Evolutionary conservation across 371 early-diverging fungal genomes (phyloP), one percentile per base, ranked within the genome.

Genomic region (Phascolomyces articulosus): DNA sequence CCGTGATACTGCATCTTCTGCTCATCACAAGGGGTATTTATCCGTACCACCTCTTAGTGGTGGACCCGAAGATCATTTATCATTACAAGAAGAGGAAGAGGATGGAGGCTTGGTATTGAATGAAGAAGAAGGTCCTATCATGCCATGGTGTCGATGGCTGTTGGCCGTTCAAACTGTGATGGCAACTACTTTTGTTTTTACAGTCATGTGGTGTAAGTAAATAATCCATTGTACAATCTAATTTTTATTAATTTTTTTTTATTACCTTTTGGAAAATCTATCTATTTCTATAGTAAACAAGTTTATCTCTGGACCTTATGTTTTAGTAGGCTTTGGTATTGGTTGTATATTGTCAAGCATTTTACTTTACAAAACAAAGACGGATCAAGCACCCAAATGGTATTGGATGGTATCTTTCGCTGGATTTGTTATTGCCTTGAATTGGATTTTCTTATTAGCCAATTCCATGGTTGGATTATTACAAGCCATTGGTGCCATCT

Each of bases 401-500:
- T 65, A 72, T 31, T 76, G 78, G 72, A 63, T 82, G 53, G 62
- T 90, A 0, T 85, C 89, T 10, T 82, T 87, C 71, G 77, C 85
- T 1, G 95, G 95, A 7, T 93, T 95, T 64, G 55, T 84, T 10
- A 77, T 88, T 26, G 88, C 91, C 2, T 77, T 95, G 40, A 78
- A 81, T 6, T 95, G 95, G 95, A 91, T 95, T 24, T 92, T 87
- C 65, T 62, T 93, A 27, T 72, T 92, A 7, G 93, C 93, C 2
- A 92, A 90, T 65, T 91, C 90, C 60, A 90, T 95, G 64, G 94
- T 95, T 0, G 89, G 92, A 1, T 65, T 95, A 4, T 71, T 94
- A 26, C 92, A 86, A 71, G 83, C 93, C 3, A 72, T 94, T 18
- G 94, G 94, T 2, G 73, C 87, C 47, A 88, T 93, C 24, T 77